Evolutionary conservation across 148 eudicot genomes (phyloP).

Genomic region (Hydrangea macrophylla): DNA sequence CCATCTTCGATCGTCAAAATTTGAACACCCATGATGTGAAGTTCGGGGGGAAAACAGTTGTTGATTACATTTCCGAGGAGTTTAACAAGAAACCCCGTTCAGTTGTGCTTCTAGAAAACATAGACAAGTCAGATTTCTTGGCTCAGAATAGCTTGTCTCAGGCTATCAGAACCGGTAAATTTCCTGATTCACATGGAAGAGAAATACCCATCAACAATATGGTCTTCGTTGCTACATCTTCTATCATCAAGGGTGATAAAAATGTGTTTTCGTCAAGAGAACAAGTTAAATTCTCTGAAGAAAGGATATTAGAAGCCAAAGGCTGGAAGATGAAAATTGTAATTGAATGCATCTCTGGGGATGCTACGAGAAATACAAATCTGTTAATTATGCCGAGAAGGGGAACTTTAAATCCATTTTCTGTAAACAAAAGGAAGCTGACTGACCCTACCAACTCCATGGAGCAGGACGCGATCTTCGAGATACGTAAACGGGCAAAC

Average conservation of each 20-base stretch:
- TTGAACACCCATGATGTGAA: conserved; percentile 29
- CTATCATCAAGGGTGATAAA: conserved; percentile 16
- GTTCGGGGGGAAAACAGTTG: conserved; percentile 53
- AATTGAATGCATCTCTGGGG: conserved; percentile 22
- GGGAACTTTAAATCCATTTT: conserved; percentile 11
- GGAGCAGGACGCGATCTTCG: conserved; percentile 11
- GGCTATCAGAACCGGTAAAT: conserved; percentile 67
- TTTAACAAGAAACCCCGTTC: conserved; percentile 64
- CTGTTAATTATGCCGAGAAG: conserved; percentile 29
- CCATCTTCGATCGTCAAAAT: conserved; percentile 35
- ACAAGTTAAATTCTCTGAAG: conserved; percentile 51
- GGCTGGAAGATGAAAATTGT: conserved; percentile 58
- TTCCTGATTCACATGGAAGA: conserved; percentile 62
- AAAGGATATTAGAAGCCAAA: conserved; percentile 55
- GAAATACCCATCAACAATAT: conserved; percentile 49
- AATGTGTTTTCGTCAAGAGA: conserved; percentile 22
- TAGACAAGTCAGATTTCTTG: conserved; percentile 67
- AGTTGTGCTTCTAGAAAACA: conserved; percentile 71
- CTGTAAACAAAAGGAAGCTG: conserved; percentile 42
- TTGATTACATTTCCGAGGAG: conserved; percentile 68
- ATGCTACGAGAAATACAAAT: conserved; percentile 17
- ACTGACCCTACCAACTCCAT: too few relatives aligned
- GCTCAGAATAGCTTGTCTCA: conserved; percentile 57
- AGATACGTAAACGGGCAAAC: conserved; percentile 21
- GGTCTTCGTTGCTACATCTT: conserved; percentile 45